phyloP scores from a whole-genome alignment of 441 rosid species.

The Pelargonium australe region DNA sequence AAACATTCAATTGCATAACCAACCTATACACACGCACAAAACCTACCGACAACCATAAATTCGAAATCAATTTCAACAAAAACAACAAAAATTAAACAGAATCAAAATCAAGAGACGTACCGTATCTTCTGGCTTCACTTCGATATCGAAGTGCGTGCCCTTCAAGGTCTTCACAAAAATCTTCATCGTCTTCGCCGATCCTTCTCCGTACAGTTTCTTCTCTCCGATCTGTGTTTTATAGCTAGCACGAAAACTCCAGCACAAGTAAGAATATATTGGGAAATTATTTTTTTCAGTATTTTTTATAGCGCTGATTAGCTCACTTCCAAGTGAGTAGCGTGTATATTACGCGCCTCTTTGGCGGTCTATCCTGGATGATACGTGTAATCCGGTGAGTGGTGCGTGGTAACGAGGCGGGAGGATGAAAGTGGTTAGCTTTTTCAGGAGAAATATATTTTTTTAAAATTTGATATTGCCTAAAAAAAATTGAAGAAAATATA shows the following conservation, averaged over 20 bases:
- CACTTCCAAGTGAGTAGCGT: neutral
- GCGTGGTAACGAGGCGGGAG: neutral
- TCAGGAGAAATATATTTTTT: no score
- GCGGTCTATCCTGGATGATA: no score
- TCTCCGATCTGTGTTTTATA: neutral
- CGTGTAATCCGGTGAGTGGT: neutral
- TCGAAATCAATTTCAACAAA: neutral
- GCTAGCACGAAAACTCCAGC: neutral
- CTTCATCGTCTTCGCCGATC: conserved; percentile 43
- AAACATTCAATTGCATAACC: neutral
- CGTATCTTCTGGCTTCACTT: conserved; percentile 62
- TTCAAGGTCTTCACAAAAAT: conserved; percentile 65
- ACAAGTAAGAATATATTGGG: conserved; percentile 1
- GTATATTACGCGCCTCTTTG: neutral
- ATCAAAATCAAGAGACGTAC: conserved; percentile 18
- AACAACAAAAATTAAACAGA: neutral
- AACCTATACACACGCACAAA: neutral
- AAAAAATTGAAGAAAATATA: no score
- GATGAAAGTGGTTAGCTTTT: no score
- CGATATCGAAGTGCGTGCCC: conserved; percentile 68
- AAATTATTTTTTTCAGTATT: neutral
- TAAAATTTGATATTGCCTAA: no score
- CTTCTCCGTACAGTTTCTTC: neutral
- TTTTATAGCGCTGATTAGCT: neutral
- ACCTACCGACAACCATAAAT: conserved; percentile 1